A percentile compares a stretch with the other conserved stretches of the same genome.
Evolutionary conservation across 768 basidiomycete genomes (phyloP).

Genomic region (Pisolithus microcarpus): DNA sequence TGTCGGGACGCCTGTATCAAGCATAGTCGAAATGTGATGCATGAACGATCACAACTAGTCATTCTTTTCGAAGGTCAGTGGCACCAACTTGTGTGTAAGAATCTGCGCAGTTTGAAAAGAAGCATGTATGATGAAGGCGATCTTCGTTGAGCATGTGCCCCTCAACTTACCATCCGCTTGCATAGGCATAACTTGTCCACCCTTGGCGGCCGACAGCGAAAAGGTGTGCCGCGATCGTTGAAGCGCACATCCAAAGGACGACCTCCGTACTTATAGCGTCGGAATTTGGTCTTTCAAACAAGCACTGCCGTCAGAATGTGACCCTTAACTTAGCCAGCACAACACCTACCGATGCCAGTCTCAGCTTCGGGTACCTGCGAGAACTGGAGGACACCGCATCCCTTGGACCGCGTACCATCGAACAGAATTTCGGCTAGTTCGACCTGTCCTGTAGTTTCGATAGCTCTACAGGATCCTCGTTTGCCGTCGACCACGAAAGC

Average conservation of each 20-base stretch:
- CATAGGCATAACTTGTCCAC: constrained; percentile 65
- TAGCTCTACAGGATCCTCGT: constrained; percentile 95
- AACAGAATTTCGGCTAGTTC: constrained; percentile 92
- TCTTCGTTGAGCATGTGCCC: too few species aligned
- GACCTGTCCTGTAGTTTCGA: constrained; percentile 95
- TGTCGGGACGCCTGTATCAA: too few species aligned
- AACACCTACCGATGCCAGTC: constrained; percentile 65
- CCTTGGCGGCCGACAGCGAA: constrained; percentile 81
- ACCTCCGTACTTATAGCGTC: constrained; percentile 92
- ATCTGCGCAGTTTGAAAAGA: too few species aligned
- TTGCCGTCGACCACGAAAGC: constrained; percentile 98
- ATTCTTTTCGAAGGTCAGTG: too few species aligned
- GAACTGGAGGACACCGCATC: constrained; percentile 93
- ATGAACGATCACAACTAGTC: too few species aligned
- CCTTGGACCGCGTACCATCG: constrained; percentile 88
- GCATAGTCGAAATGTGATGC: too few species aligned
- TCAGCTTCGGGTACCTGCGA: constrained; percentile 93
- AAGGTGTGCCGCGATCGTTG: constrained; percentile 95
- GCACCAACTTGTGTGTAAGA: too few species aligned
- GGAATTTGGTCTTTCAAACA: constrained; percentile 69
- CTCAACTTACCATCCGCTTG: constrained; percentile 45
- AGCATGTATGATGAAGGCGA: too few species aligned
- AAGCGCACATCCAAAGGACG: constrained; percentile 86
- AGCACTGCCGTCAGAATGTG: neutral
- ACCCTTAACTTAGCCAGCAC: too few species aligned